Base-by-base conservation (phyloP, 768 basidiomycete species). In the Lentinula lateritia region DNA sequence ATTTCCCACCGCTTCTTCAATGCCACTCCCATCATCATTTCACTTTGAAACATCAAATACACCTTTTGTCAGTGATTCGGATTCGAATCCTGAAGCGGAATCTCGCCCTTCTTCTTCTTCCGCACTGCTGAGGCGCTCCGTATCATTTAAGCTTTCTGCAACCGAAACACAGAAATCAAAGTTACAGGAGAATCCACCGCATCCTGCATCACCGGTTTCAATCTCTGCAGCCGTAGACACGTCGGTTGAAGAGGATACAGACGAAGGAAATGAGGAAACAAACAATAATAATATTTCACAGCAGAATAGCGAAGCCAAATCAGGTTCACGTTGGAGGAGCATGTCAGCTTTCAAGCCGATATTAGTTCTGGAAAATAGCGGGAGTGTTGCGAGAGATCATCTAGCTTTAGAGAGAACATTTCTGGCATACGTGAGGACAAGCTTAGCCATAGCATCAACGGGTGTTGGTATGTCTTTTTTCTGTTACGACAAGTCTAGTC, bases 381-480 rank as follows among this genome's bases (percentile, higher is more conserved):
- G 82, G 5, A 77, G 75, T 52, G 82, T 83, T 42, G 83, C 81
- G 7, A 70, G 83, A 35, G 83, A 83, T 67, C 83, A 84, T 62
- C 71, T 84, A 7, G 80, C 83, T 0, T 76, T 75, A 1, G 83
- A 84, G 63, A 71, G 82, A 42, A 83, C 81, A 5, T 83, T 81
- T 66, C 72, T 84, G 12, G 81, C 83, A 16, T 85, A 83, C 63
- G 71, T 83, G 39, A 70, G 82, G 50, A 84, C 83, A 6, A 82
- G 80, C 61, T 67, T 84, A 34, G 75, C 81, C 1, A 74, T 83
- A 6, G 75, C 80, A n/a, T 78, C 76, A n/a, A 74, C 78, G 0
- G 83, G 83, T 18, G 79, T 84, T 50, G 81, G 55, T 56, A 45
- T 16, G 55, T 56, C 5, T 18, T 23, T 8, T 10, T 42, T 5